Evolutionary conservation across 2,329 filamentous ascomycete species (phyloP).

Genomic region (Calonectria ilicicola): DNA sequence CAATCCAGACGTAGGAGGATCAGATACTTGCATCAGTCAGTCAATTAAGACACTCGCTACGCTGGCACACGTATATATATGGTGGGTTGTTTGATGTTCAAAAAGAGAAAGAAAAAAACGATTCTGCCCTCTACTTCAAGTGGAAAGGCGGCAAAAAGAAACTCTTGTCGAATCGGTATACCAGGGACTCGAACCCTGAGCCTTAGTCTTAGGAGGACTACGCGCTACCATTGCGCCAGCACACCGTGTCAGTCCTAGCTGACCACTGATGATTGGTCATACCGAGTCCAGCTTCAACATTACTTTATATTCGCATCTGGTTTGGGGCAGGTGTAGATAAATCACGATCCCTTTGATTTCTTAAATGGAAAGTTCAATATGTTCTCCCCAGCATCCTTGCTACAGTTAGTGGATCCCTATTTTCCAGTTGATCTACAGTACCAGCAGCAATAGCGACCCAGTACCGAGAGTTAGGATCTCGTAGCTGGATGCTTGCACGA

Average conservation of each 20-base stretch:
- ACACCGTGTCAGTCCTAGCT: conserved; percentile 32
- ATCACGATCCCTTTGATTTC: background rate
- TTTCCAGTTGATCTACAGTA: background rate
- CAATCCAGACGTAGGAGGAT: no score
- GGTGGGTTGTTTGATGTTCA: background rate
- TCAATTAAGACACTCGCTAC: no score
- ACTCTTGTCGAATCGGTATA: conserved; percentile 38
- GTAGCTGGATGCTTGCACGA: no score
- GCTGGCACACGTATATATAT: background rate
- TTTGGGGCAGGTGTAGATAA: no score
- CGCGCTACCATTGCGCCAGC: conserved; percentile 55
- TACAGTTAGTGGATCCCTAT: background rate
- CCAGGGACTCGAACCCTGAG: conserved; percentile 56
- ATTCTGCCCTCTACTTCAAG: no score
- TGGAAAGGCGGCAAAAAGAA: conserved; percentile 17
- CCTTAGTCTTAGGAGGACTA: conserved; percentile 56
- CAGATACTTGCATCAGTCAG: no score
- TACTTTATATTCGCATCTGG: conserved; percentile 13
- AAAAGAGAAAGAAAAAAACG: background rate
- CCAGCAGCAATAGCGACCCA: no score
- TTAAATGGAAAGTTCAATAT: background rate
- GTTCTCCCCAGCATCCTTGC: background rate
- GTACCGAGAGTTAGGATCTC: no score
- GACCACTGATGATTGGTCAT: conserved; percentile 36
- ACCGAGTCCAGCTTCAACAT: background rate